Percentiles rank a stretch among this genome's conserved stretches.
Conservation (phyloP, 768 basidiomycete genomes). For the Mycena rosella region DNA sequence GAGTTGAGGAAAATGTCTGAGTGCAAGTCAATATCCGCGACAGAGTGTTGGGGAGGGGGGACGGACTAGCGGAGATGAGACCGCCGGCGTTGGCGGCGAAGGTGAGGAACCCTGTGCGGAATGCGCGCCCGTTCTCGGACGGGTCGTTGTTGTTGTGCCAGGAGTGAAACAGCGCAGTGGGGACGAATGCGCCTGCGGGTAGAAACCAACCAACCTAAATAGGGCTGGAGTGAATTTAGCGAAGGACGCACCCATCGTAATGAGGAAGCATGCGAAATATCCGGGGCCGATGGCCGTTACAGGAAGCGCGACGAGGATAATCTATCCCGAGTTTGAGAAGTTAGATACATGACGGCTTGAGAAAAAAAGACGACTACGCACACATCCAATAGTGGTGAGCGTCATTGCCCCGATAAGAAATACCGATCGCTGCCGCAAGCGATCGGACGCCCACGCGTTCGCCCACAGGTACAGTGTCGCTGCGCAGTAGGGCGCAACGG, state of each 20-base stretch:
- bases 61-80: slow-evolving; percentile 6
- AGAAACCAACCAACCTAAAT: neutral
- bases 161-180: slow-evolving; percentile 10
- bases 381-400: slow-evolving; percentile 1
- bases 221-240: neutral
- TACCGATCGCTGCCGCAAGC: neutral
- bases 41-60: no score
- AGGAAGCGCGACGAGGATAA: slow-evolving; percentile 9
- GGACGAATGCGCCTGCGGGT: neutral
- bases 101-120: slow-evolving; percentile 8
- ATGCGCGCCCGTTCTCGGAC: slow-evolving; percentile 9
- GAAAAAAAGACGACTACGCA: neutral
- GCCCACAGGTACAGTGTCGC: slow-evolving; percentile 4
- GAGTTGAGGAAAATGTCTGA: slow-evolving; percentile 11
- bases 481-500: slow-evolving; percentile 9
- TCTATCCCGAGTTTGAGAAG: neutral
- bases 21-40: neutral
- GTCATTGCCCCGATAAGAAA: neutral
- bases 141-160: slow-evolving; percentile 19
- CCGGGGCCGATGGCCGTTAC: slow-evolving; percentile 4
- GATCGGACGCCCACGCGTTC: slow-evolving; percentile 1
- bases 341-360: neutral
- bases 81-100: slow-evolving; percentile 1
- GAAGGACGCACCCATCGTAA: slow-evolving; percentile 3
- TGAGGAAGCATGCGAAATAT: slow-evolving; percentile 19